Percentiles rank a stretch among this genome's conserved stretches.
These are phyloP conservation scores for Moesziomyces parantarcticus DNA, from an alignment of 1,284 basidiomycete genomes.

Conservation along the genomic window DNA sequence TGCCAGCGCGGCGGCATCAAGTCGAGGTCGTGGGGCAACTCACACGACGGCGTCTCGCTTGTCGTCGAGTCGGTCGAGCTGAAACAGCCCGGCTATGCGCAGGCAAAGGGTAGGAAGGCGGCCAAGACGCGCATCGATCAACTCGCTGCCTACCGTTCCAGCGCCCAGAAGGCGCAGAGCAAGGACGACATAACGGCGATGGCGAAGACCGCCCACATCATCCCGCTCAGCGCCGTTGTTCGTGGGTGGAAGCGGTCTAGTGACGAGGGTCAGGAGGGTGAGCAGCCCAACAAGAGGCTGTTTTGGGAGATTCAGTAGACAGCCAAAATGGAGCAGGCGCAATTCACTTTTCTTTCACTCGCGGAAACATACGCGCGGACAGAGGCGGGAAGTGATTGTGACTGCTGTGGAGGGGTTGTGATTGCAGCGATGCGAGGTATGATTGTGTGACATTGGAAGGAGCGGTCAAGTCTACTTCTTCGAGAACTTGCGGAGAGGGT, in stretches of 20 bases:
- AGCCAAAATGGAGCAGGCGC: neutral
- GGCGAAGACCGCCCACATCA: slow-evolving; percentile 9
- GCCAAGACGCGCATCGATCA: slow-evolving; percentile 55
- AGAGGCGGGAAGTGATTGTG: neutral
- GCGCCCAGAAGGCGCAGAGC: neutral
- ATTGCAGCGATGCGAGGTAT: neutral
- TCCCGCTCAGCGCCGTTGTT: slow-evolving; percentile 15
- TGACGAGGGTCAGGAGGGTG: slow-evolving; percentile 2
- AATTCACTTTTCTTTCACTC: neutral
- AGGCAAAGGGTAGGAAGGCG: slow-evolving; percentile 36
- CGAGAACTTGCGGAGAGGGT: slow-evolving; percentile 55
- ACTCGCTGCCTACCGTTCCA: slow-evolving; percentile 26
- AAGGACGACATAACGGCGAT: slow-evolving; percentile 7
- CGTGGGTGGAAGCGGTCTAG: slow-evolving; percentile 6
- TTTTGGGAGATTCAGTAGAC: slow-evolving; percentile 31
- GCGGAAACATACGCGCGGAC: neutral
- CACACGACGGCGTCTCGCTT: slow-evolving; percentile 73
- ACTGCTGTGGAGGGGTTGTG: slow-evolving; percentile 1
- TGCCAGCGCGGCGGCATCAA: slow-evolving; percentile 71
- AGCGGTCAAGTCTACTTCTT: slow-evolving; percentile 24
- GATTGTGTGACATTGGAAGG: neutral
- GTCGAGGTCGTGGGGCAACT: slow-evolving; percentile 73
- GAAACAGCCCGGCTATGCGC: slow-evolving; percentile 54
- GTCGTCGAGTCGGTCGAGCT: slow-evolving; percentile 71
- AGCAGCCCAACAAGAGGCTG: slow-evolving; percentile 9